Evolutionary conservation across 2,329 filamentous ascomycete species (phyloP).

Genomic region (Elsinoe fawcettii): DNA sequence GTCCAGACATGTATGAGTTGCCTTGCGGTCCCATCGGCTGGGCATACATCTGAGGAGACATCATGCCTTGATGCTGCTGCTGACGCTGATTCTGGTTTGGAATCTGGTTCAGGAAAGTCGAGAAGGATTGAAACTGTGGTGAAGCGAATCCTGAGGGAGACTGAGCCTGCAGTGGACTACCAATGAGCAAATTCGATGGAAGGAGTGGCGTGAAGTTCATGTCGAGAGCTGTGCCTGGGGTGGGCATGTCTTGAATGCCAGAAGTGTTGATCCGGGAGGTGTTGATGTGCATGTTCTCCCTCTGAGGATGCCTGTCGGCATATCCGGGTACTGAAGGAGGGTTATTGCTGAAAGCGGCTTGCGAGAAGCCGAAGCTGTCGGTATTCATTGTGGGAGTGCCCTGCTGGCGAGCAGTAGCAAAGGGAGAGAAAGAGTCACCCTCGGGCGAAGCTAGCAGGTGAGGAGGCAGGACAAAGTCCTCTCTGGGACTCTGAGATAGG

Average conservation of each 20-base stretch:
- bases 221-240: slow-evolving; percentile 81
- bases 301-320: slow-evolving; percentile 75
- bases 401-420: slow-evolving; percentile 48
- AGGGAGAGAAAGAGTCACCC: slow-evolving; percentile 57
- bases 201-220: slow-evolving; percentile 98
- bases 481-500: slow-evolving; percentile 67
- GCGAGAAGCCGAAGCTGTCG: slow-evolving; percentile 81
- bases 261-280: slow-evolving; percentile 56
- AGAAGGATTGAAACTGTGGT: slow-evolving; percentile 82
- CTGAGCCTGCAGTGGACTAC: slow-evolving; percentile 93
- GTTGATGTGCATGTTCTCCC: slow-evolving; percentile 85
- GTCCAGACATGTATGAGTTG: slow-evolving; percentile 68
- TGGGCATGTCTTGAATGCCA: slow-evolving; percentile 66
- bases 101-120: slow-evolving; percentile 62
- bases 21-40: slow-evolving; percentile 72
- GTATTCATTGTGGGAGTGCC: slow-evolving; percentile 63
- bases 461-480: slow-evolving; percentile 75
- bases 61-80: slow-evolving; percentile 50
- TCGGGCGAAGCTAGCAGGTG: slow-evolving; percentile 89
- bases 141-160: slow-evolving; percentile 84
- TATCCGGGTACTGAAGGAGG: slow-evolving; percentile 64
- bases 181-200: slow-evolving; percentile 86
- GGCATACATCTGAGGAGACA: slow-evolving; percentile 79
- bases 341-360: slow-evolving; percentile 85
- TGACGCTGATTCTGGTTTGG: slow-evolving; percentile 46